Evolutionary conservation across 2,329 filamentous ascomycete species (phyloP).

Genomic region (Samsoniella hepiali): DNA sequence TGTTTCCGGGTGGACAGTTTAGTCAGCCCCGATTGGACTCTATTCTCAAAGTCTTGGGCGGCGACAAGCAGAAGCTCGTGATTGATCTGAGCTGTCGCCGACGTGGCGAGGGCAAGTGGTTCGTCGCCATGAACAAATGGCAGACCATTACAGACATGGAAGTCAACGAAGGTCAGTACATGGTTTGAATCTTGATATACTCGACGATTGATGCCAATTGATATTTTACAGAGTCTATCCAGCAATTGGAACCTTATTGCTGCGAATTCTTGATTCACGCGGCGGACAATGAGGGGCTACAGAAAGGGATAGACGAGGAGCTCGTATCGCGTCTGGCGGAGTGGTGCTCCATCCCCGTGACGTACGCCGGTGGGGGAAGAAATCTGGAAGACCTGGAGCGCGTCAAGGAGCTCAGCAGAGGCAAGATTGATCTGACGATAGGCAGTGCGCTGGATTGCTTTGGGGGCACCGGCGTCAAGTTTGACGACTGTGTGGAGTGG

Average conservation of each 20-base stretch:
- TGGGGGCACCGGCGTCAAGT: conserved; percentile 79
- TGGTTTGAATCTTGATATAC: background rate
- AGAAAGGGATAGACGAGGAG: conserved; percentile 83
- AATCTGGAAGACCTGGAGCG: conserved; percentile 76
- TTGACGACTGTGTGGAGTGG: conserved; percentile 88
- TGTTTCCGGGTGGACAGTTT: conserved; percentile 83
- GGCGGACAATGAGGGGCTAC: conserved; percentile 92
- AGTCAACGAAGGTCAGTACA: conserved; percentile 69
- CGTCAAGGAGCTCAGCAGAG: conserved; percentile 73
- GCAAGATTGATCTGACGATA: conserved; percentile 89
- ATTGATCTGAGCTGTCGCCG: conserved; percentile 91
- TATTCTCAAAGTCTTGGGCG: conserved; percentile 68
- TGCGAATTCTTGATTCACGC: conserved; percentile 97
- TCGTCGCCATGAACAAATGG: conserved; percentile 99
- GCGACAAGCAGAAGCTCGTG: conserved; percentile 77
- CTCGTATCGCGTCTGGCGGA: conserved; percentile 72
- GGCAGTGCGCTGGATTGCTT: conserved; percentile 96
- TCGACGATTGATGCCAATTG: background rate
- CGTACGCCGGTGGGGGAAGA: conserved; percentile 92
- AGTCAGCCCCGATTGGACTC: conserved; percentile 71
- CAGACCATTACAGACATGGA: conserved; percentile 97
- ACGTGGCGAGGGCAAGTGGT: conserved; percentile 71
- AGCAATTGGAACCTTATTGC: conserved; percentile 81
- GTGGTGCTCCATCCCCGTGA: conserved; percentile 91
- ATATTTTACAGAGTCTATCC: conserved; percentile 65